phyloP scores from a whole-genome alignment of 805 yeast genomes.

The Clavispora fructus region DNA sequence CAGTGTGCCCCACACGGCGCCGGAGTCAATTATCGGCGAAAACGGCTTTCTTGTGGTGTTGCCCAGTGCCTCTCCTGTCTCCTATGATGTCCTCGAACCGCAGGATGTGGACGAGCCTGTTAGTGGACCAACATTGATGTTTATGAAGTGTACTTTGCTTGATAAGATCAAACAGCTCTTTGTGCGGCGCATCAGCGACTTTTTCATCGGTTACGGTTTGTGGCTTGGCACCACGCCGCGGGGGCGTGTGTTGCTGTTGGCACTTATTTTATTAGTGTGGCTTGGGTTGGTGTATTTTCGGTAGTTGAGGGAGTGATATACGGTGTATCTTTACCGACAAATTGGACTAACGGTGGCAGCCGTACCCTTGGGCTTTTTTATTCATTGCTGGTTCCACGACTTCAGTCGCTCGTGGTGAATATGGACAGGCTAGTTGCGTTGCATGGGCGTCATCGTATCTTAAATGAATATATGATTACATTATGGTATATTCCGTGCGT shows the following conservation, averaged over 20 bases:
- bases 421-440: too few relatives aligned
- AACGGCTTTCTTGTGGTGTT: constrained; percentile 13
- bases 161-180: constrained; percentile 24
- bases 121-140: constrained; percentile 38
- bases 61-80: constrained; percentile 3
- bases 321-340: too few relatives aligned
- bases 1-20: constrained; percentile 40
- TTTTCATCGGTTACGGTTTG: constrained; percentile 27
- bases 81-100: background rate
- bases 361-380: too few relatives aligned
- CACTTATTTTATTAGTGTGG: constrained; percentile 11
- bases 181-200: constrained; percentile 25
- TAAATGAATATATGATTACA: too few relatives aligned
- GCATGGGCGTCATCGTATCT: too few relatives aligned
- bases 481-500: too few relatives aligned
- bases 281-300: background rate
- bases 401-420: too few relatives aligned
- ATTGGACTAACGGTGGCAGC: too few relatives aligned
- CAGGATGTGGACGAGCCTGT: constrained; percentile 5
- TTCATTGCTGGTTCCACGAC: too few relatives aligned
- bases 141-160: constrained; percentile 28
- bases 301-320: too few relatives aligned
- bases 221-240: constrained; percentile 30
- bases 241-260: constrained; percentile 27
- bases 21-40: constrained; percentile 18